phyloP scores from a whole-genome alignment of 495 filamentous ascomycete species.

The Aspergillus nidulans region DNA sequence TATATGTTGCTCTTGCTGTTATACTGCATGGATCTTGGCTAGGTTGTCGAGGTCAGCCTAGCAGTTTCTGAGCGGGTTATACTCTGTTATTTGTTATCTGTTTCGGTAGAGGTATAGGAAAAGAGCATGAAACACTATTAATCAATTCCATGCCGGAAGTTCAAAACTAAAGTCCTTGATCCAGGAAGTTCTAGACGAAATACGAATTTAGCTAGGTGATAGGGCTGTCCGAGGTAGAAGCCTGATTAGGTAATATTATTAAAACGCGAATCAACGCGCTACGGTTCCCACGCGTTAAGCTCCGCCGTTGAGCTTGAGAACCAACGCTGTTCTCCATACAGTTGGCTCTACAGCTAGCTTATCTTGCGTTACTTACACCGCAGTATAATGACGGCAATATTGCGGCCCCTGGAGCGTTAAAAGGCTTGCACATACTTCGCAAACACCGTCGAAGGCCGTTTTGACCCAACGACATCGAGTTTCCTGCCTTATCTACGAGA shows the following conservation, averaged over 20 bases:
- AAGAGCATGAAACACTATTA: not conserved
- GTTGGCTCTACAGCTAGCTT: not conserved
- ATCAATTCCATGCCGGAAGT: not conserved
- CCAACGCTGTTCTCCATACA: not conserved
- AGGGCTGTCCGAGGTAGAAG: not conserved
- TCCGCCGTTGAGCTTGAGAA: slow-evolving; percentile 2
- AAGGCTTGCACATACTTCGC: not conserved
- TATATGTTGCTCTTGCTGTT: slow-evolving; percentile 9
- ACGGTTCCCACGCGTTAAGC: slow-evolving; percentile 25
- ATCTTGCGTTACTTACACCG: not conserved
- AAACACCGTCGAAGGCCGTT: too few relatives aligned
- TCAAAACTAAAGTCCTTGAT: not conserved
- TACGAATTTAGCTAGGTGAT: not conserved
- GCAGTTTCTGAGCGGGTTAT: not conserved
- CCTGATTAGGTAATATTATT: slow-evolving; percentile 24
- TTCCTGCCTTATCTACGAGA: not conserved
- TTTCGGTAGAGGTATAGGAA: not conserved
- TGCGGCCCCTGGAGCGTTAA: not conserved
- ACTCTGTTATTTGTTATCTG: not conserved
- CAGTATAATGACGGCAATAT: not conserved
- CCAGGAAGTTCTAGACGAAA: not conserved
- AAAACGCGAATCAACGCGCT: slow-evolving; percentile 12
- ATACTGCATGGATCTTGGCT: slow-evolving; percentile 4
- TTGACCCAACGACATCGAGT: not conserved
- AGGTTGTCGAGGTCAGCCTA: not conserved